Evolutionary conservation across 2,329 filamentous ascomycete genomes (phyloP).

Genomic region (Claviceps maximensis): DNA sequence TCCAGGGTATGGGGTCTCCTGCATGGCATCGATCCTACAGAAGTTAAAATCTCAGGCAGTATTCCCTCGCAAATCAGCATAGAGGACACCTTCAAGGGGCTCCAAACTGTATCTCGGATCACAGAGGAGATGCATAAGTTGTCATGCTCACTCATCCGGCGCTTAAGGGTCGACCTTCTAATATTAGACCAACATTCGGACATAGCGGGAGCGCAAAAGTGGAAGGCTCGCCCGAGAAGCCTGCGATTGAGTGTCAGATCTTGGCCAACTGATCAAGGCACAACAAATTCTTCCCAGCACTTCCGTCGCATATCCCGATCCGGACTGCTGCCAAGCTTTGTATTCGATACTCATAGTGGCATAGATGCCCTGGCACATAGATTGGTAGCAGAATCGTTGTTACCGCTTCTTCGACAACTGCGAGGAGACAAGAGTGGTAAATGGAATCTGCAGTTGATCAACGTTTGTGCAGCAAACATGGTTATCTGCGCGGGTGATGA

Average conservation of each 20-base stretch:
- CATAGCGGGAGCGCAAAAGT: slow-evolving; percentile 28
- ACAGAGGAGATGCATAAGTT: slow-evolving; percentile 55
- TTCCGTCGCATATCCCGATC: slow-evolving; percentile 67
- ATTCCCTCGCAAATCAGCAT: slow-evolving; percentile 85
- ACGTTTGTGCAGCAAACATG: slow-evolving; percentile 83
- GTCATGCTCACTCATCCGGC: slow-evolving; percentile 54
- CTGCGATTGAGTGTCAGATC: slow-evolving; percentile 69
- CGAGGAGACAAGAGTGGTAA: slow-evolving; percentile 50
- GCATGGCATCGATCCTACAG: slow-evolving; percentile 64
- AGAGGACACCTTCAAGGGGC: slow-evolving; percentile 73
- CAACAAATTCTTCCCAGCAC: slow-evolving; percentile 35
- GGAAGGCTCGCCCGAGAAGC: slow-evolving; percentile 72
- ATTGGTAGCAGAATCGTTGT: slow-evolving; percentile 53
- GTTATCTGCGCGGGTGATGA: slow-evolving; percentile 38
- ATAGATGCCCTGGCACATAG: slow-evolving; percentile 50
- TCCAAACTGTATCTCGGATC: slow-evolving; percentile 53
- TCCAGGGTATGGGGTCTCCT: slow-evolving; percentile 62
- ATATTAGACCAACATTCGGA: slow-evolving; percentile 30
- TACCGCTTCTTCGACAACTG: slow-evolving; percentile 62
- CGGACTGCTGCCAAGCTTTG: slow-evolving; percentile 55
- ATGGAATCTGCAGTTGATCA: slow-evolving; percentile 76
- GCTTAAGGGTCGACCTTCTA: slow-evolving; percentile 68
- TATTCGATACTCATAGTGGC: slow-evolving; percentile 50
- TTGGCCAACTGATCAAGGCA: slow-evolving; percentile 20
- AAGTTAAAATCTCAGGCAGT: slow-evolving; percentile 58